Evolutionary conservation across 305 asterid genomes (phyloP), one percentile per base, ranked within the genome.

Genomic region (Petunia hybrid): DNA sequence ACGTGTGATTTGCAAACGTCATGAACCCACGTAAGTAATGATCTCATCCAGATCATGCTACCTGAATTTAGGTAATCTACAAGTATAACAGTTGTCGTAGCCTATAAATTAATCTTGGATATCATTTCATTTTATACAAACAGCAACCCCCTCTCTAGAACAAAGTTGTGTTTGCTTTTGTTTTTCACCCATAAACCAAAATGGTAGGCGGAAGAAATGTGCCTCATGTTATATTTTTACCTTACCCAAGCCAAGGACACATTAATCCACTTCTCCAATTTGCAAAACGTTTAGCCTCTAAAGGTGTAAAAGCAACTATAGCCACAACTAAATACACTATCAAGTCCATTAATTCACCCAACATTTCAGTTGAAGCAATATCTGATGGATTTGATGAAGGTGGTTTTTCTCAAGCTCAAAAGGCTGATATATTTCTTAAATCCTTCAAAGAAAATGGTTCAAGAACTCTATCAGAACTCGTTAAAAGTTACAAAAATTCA

Each of bases 221-320:
- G 3, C 77, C 77, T 36, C 95, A 89, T 69, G 86, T 89, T 0
- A 38, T 92, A 13, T 85, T 88, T 0, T 36, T 90, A 39, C 97
- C 97, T 2, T 90, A 89, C 76, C 97, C 97, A 0, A 79, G 89
- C 87, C 97, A 90, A 82, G 97, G 93, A 82, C 94, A 92, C 88
- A 89, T 92, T 8, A 92, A 92, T 80, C 97, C 97, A 12, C 90
- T 92, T 45, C 91, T 89, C 82, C 94, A 92, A 78, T 92, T 90
- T 80, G 90, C 91, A 9, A 92, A 92, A 66, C 93, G 94, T 69
- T 86, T 92, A 43, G 86, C 77, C 81, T 86, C 93, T 4, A 90
- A 92, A 80, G 92, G 91, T 57, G 82, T 87, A 66, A 81, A 78
- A 10, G 85, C 93, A 84, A 90, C 97, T 43, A 6, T 91, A 35